These are phyloP conservation scores for Aureobasidium subglaciale DNA, from an alignment of 2,329 filamentous ascomycete species.

Conservation along the genomic window DNA sequence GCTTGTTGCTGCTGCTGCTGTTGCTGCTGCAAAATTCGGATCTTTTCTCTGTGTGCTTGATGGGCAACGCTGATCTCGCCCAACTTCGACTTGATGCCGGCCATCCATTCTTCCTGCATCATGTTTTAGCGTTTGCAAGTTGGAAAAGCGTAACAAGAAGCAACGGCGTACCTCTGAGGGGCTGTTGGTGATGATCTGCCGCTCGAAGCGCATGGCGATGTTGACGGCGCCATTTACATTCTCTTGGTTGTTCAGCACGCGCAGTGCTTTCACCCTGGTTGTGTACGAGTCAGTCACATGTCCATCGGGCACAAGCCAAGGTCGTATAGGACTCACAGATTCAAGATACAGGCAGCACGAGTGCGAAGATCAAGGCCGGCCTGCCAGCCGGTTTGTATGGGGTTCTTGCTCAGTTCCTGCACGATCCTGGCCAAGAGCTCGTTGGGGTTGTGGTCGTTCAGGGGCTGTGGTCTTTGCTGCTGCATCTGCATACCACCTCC, in stretches of 20 bases:
- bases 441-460: constrained; percentile 18
- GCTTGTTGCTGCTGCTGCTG: constrained; percentile 12
- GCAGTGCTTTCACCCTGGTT: constrained; percentile 16
- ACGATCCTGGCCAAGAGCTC: constrained; percentile 23
- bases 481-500: constrained; percentile 19
- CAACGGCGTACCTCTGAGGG: constrained; percentile 10
- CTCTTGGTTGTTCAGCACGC: constrained; percentile 10
- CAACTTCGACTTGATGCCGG: constrained; percentile 17
- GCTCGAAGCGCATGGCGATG: constrained; percentile 16
- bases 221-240: constrained; percentile 9
- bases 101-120: constrained; percentile 16
- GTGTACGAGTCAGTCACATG: constrained; percentile 3
- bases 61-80: constrained; percentile 14
- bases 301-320: background rate
- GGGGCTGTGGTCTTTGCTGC: constrained; percentile 24
- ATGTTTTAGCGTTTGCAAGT: background rate
- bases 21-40: no score
- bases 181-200: constrained; percentile 8
- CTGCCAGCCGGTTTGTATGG: constrained; percentile 26
- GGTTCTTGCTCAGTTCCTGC: constrained; percentile 20
- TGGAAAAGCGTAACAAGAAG: background rate
- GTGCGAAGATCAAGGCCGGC: constrained; percentile 24
- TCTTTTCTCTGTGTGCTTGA: constrained; percentile 12
- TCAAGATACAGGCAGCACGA: constrained; percentile 25
- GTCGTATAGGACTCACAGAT: constrained; percentile 25